Conservation (phyloP, 768 basidiomycete species). For the Amanita subjunquillea region DNA sequence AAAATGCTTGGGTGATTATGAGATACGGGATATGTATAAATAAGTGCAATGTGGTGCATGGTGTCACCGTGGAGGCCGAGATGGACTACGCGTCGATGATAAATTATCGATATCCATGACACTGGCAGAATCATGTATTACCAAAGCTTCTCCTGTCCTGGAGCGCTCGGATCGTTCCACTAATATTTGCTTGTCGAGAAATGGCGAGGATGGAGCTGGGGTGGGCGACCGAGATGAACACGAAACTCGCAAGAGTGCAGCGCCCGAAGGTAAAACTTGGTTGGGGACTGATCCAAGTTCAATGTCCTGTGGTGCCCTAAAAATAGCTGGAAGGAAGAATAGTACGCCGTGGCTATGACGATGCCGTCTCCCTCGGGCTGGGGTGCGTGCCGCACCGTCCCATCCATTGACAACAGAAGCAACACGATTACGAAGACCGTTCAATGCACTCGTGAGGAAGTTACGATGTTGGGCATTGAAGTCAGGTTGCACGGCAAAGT, state of each 20-base stretch:
- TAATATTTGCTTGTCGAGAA: constrained; percentile 2
- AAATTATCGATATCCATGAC: background rate
- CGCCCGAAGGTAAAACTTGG: constrained; percentile 12
- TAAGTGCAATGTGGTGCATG: background rate
- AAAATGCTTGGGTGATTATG: background rate
- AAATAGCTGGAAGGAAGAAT: constrained; percentile 78
- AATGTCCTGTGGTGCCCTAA: constrained; percentile 42
- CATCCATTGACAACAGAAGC: constrained; percentile 35
- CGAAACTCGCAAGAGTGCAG: constrained; percentile 9
- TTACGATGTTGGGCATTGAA: constrained; percentile 31
- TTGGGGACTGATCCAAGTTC: constrained; percentile 27
- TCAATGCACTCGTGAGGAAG: constrained; percentile 42
- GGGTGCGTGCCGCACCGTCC: constrained; percentile 32
- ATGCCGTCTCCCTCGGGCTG: constrained; percentile 36
- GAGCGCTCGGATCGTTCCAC: constrained; percentile 6
- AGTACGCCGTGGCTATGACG: constrained; percentile 48
- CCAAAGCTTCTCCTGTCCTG: constrained; percentile 5
- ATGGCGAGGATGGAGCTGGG: background rate
- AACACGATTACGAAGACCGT: constrained; percentile 47
- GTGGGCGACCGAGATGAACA: constrained; percentile 15
- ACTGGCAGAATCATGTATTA: background rate
- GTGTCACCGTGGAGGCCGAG: background rate
- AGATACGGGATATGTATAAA: background rate
- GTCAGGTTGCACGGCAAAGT: constrained; percentile 33
- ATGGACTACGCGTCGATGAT: background rate